Evolutionary conservation across 768 basidiomycete species (phyloP), one percentile per base, ranked within the genome.

Genomic region (Lactarius akahatsu): DNA sequence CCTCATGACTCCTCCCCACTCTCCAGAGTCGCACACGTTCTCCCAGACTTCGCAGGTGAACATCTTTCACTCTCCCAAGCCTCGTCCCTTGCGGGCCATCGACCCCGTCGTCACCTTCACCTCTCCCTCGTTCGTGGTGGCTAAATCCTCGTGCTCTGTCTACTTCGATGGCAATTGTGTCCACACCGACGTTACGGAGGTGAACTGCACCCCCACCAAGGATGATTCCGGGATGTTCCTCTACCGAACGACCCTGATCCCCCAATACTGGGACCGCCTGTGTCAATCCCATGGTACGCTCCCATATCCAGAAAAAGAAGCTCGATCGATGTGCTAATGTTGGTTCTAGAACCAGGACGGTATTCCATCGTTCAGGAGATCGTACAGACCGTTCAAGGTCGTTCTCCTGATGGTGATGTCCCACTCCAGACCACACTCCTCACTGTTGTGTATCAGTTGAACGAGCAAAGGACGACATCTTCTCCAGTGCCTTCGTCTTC

Each of bases 311-410:
- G 65, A 41, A 34, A 16, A 36, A 30, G 28, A 13, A 32, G 15
- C 47, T 61, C 23, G 62, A 61, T 61, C 65, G 54, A n/a, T 9
- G 26, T 55, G 28, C 45, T 67, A 58, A 67, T 28, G 9, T 20
- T 28, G 52, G n/a, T 57, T 34, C 11, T 67, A 91, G 90, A 91
- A 75, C 86, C 88, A 26, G 84, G 87, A 4, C 75, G 81, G 63
- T 91, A 83, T 74, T 84, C 82, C 2, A 88, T 91, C 71, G 76
- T 85, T 52, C 90, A 91, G 72, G 84, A 87, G 59, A 85, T 91
- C 56, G 71, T 75, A 61, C 74, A 73, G 56, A 71, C 65, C 11
- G 52, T 64, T 16, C 63, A 61, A 9, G 57, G 55, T 5, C 61
- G 56, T 26, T 52, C 68, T 56, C 34, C 64, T 43, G 61, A 68